Evolutionary conservation across 805 yeast species (phyloP).

Genomic region (Ogataea trehalophila): DNA sequence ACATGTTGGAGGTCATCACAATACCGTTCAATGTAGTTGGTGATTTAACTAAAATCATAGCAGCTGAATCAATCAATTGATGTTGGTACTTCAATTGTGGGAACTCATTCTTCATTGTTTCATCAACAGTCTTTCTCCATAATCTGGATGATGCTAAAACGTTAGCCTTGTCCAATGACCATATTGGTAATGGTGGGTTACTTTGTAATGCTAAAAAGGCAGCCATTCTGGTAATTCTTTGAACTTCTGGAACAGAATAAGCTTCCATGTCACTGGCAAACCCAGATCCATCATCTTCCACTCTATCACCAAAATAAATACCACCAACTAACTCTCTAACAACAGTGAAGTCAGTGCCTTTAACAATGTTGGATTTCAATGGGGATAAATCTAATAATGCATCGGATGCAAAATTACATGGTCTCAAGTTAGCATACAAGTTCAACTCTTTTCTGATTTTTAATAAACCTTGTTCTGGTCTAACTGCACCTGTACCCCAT

Average conservation of each 20-base stretch:
- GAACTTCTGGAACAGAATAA: slow-evolving; percentile 86
- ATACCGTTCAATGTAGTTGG: slow-evolving; percentile 93
- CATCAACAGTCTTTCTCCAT: slow-evolving; percentile 92
- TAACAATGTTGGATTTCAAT: slow-evolving; percentile 74
- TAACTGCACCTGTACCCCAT: slow-evolving; percentile 95
- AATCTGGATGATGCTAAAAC: slow-evolving; percentile 93
- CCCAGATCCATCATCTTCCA: slow-evolving; percentile 84
- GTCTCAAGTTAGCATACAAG: slow-evolving; percentile 93
- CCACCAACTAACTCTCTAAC: slow-evolving; percentile 98
- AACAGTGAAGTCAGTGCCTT: slow-evolving; percentile 87
- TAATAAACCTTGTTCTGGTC: slow-evolving; percentile 96
- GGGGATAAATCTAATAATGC: slow-evolving; percentile 83
- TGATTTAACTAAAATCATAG: slow-evolving; percentile 90
- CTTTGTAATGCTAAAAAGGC: slow-evolving; percentile 93
- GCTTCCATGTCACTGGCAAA: slow-evolving; percentile 92
- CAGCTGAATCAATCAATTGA: slow-evolving; percentile 97
- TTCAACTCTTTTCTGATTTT: slow-evolving; percentile 92
- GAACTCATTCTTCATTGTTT: slow-evolving; percentile 80
- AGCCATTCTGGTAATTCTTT: slow-evolving; percentile 97
- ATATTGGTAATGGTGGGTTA: slow-evolving; percentile 89
- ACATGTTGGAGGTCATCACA: slow-evolving; percentile 91
- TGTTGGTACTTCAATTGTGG: slow-evolving; percentile 85
- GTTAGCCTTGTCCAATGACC: slow-evolving; percentile 97
- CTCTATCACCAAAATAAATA: slow-evolving; percentile 93
- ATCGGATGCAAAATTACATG: slow-evolving; percentile 89